These are phyloP conservation scores for Rhamnella rubrinervis DNA, from an alignment of 331 rosid species.

Conservation along the genomic window DNA sequence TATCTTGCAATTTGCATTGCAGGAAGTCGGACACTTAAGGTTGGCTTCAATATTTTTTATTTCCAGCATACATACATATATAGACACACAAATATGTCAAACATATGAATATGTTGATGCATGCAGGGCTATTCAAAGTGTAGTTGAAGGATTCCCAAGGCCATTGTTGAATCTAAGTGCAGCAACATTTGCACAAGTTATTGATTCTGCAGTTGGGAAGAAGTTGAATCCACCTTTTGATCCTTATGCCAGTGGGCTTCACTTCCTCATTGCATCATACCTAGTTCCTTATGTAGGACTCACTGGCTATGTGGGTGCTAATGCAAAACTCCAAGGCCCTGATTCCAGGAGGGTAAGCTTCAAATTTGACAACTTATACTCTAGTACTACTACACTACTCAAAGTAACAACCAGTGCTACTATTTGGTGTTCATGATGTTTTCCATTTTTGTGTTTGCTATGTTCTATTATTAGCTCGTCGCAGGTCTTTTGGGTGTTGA, in stretches of 20 bases:
- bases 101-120: too few species aligned
- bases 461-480: slow-evolving; percentile 48
- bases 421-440: too few species aligned
- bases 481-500: slow-evolving; percentile 78
- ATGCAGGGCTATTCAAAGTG: slow-evolving; percentile 35
- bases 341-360: slow-evolving; percentile 49
- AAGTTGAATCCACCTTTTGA: slow-evolving; percentile 54
- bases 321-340: slow-evolving; percentile 44
- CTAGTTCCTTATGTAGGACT: slow-evolving; percentile 81
- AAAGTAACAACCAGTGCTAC: too few species aligned
- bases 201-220: slow-evolving; percentile 54
- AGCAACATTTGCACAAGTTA: slow-evolving; percentile 40
- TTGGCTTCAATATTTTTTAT: slow-evolving; percentile 13
- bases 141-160: slow-evolving; percentile 62
- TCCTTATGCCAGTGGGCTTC: slow-evolving; percentile 59
- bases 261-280: slow-evolving; percentile 71
- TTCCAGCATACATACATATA: background rate
- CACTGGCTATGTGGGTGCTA: slow-evolving; percentile 78
- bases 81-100: background rate
- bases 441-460: background rate
- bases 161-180: slow-evolving; percentile 60
- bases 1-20: slow-evolving; percentile 64
- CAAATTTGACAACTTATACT: background rate
- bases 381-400: too few species aligned
- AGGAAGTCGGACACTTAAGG: slow-evolving; percentile 91